Percentiles rank a stretch among this genome's conserved stretches.
These are phyloP conservation scores for Thamnidium elegans DNA, from an alignment of 192 early-diverging fungal species.

Conservation along the genomic window DNA sequence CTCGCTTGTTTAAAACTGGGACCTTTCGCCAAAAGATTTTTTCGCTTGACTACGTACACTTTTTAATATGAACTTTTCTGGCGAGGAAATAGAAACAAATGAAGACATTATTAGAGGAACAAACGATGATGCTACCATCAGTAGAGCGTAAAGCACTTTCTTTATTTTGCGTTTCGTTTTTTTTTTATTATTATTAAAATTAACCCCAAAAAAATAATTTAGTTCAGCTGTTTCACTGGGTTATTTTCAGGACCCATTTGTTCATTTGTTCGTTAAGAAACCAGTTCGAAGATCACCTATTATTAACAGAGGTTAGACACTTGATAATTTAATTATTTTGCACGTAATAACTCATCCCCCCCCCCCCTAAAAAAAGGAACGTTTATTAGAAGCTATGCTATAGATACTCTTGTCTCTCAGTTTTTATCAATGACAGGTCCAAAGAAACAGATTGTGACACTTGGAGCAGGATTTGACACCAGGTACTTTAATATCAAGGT, in stretches of 20 bases:
- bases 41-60: no score
- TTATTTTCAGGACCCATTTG: constrained; percentile 83
- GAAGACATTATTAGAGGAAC: constrained; percentile 82
- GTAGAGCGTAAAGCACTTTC: constrained; percentile 61
- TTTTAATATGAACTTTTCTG: no score
- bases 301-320: constrained; percentile 79
- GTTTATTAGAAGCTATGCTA: constrained; percentile 65
- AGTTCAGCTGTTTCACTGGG: constrained; percentile 80
- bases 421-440: constrained; percentile 49
- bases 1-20: no score
- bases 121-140: constrained; percentile 86
- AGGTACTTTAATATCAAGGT: constrained; percentile 82
- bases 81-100: not conserved
- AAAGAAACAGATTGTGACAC: constrained; percentile 76
- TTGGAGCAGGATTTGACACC: constrained; percentile 94
- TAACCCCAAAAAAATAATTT: not conserved
- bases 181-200: not conserved
- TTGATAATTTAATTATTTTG: not conserved
- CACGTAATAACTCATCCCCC: no score
- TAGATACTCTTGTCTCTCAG: constrained; percentile 62
- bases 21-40: no score
- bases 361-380: constrained; percentile 69
- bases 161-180: constrained; percentile 7
- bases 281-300: constrained; percentile 79
- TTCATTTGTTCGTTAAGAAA: constrained; percentile 72